phyloP scores from a whole-genome alignment of 768 basidiomycete species.

The Leccinum broughii region DNA sequence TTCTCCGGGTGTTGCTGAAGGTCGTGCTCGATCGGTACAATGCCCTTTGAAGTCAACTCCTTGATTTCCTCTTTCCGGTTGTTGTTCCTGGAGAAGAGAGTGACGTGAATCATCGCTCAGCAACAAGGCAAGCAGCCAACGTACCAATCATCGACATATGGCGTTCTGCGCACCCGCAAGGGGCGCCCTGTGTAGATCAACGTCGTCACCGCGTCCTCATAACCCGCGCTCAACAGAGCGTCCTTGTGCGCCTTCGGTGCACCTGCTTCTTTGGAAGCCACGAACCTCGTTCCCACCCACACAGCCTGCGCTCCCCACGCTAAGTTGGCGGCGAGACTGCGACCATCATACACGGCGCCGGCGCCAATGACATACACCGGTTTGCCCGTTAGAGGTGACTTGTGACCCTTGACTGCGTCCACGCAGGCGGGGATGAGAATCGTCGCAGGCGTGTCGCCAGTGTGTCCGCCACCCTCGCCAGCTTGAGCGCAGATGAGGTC shows the following conservation, averaged over 20 bases:
- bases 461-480: constrained; percentile 89
- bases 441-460: constrained; percentile 79
- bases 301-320: constrained; percentile 89
- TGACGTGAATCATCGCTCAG: not conserved
- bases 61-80: constrained; percentile 82
- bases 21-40: constrained; percentile 73
- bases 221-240: constrained; percentile 63
- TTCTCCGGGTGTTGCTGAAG: constrained; percentile 81
- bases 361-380: constrained; percentile 90
- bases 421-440: constrained; percentile 92
- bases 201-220: constrained; percentile 82
- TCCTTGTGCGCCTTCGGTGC: constrained; percentile 89
- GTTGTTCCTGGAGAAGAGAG: constrained; percentile 52
- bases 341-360: constrained; percentile 88
- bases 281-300: constrained; percentile 89
- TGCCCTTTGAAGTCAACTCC: constrained; percentile 78
- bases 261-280: constrained; percentile 75
- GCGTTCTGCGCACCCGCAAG: constrained; percentile 78
- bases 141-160: constrained; percentile 84
- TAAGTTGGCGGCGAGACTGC: constrained; percentile 83
- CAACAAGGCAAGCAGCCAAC: constrained; percentile 17
- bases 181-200: constrained; percentile 90
- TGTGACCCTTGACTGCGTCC: constrained; percentile 75
- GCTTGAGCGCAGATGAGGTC: constrained; percentile 95
- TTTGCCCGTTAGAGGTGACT: constrained; percentile 76